A percentile compares a stretch with the other conserved stretches of the same genome.
These are phyloP conservation scores for Phytophthora pluvialis DNA, from an alignment of 352 stramenopile species.

Conservation along the genomic window DNA sequence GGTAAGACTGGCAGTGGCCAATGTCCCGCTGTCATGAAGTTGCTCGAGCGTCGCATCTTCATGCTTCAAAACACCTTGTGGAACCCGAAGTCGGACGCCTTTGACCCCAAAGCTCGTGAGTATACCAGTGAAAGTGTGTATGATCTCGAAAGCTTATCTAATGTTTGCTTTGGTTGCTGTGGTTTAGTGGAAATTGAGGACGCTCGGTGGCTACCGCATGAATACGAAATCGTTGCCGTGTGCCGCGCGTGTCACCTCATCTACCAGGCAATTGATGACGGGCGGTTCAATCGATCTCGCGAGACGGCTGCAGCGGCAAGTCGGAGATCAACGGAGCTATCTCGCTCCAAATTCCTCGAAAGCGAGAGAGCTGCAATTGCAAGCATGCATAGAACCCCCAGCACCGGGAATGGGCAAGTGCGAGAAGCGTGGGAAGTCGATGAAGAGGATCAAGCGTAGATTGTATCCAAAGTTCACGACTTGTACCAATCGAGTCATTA, in stretches of 20 bases:
- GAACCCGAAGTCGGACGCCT: constrained; percentile 69
- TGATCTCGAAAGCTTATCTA: constrained; percentile 15
- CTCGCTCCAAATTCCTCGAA: constrained; percentile 41
- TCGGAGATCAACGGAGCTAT: constrained; percentile 32
- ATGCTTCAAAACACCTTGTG: constrained; percentile 76
- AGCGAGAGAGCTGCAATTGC: constrained; percentile 30
- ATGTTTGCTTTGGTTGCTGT: constrained; percentile 7
- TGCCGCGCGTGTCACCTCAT: constrained; percentile 56
- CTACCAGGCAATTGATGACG: constrained; percentile 58
- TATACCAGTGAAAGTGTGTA: not conserved
- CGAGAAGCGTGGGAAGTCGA: constrained; percentile 25
- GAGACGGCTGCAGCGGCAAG: constrained; percentile 42
- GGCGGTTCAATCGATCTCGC: constrained; percentile 46
- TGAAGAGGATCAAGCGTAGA: constrained; percentile 11
- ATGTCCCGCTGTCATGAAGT: constrained; percentile 24
- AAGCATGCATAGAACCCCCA: constrained; percentile 8
- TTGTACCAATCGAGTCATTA: too few species aligned
- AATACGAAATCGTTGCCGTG: constrained; percentile 59
- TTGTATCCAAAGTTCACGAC: not conserved
- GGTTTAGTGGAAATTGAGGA: constrained; percentile 57
- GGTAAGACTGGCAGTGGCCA: constrained; percentile 5
- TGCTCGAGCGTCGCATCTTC: constrained; percentile 70
- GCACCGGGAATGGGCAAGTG: not conserved
- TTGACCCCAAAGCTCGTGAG: constrained; percentile 57
- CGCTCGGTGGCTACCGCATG: constrained; percentile 45